These are phyloP conservation scores for Coriaria nepalensis DNA, from an alignment of 306 rosid genomes.

Conservation along the genomic window DNA sequence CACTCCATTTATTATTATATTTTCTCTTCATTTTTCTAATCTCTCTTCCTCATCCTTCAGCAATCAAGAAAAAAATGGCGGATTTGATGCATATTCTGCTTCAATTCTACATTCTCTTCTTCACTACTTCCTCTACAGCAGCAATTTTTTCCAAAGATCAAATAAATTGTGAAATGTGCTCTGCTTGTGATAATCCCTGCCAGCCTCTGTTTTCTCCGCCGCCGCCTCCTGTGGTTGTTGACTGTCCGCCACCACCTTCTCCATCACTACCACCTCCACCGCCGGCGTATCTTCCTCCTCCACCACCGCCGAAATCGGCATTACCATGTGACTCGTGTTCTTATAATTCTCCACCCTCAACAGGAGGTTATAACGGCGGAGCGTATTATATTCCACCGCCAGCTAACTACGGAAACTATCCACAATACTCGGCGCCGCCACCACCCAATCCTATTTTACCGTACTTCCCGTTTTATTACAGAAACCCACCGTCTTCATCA, in stretches of 20 bases:
- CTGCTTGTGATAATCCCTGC: conserved; percentile 45
- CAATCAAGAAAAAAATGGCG: conserved; percentile 5
- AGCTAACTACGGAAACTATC: background rate
- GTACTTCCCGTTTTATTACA: conserved; percentile 8
- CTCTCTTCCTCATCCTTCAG: background rate
- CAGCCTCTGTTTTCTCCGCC: conserved; percentile 21
- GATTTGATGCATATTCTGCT: background rate
- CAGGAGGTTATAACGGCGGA: background rate
- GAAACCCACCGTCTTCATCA: conserved; percentile 4
- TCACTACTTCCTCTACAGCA: background rate
- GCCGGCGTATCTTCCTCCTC: conserved; percentile 16
- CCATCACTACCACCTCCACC: conserved; percentile 21
- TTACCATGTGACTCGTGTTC: conserved; percentile 8
- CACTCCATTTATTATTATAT: background rate
- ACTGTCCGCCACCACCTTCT: conserved; percentile 28
- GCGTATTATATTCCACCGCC: conserved; percentile 14
- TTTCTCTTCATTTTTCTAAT: background rate
- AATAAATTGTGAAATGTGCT: conserved; percentile 40
- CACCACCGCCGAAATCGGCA: conserved; percentile 11
- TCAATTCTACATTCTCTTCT: conserved; percentile 7
- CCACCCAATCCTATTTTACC: conserved; percentile 12
- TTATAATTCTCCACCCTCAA: conserved; percentile 15
- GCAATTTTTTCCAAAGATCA: conserved; percentile 25
- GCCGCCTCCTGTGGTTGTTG: conserved; percentile 32
- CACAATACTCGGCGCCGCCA: conserved; percentile 2